Evolutionary conservation across 768 basidiomycete species (phyloP), one percentile per base, ranked within the genome.

Genomic region (Glaciozyma antarctica): DNA sequence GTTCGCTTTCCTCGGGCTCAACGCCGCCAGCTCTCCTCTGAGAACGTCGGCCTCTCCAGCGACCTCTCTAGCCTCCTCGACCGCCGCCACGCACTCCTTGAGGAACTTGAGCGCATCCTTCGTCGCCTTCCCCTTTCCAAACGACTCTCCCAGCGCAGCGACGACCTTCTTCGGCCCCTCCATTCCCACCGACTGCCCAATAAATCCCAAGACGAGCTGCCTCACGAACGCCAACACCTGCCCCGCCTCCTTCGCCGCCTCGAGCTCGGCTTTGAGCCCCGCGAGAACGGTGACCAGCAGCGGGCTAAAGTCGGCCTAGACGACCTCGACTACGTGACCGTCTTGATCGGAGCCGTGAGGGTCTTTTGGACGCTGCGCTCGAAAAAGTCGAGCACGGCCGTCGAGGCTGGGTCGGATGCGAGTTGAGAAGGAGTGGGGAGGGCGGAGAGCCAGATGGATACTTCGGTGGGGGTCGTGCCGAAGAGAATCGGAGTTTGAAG

Each of bases 401-500:
- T 43, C 13, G 15, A 49, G 48, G 12, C 49, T 55, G 12, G 24
- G 28, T 43, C 56, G 15, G n/a, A 30, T 0, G 24, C 47, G 38
- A 34, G 9, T 22, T 30, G 28, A 13, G 41, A 15, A 60, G 64
- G n/a, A 48, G 43, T 76, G 0, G 89, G 87, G 0, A 93, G 76
- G 1, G 84, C 81, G 1, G 78, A 75, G 1, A 97, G 78, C 91
- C 91, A 95, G 5, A 87, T 77, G 0, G 79, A 76, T 1, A 88
- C 80, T 26, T 81, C 78, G 0, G 81, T 77, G 61, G 88, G 84
- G 72, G 87, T 86, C 70, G 88, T 86, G 77, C 66, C 66, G 68
- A 94, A 97, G 28, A 94, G 75, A 12, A 90, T 81, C 62, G 87
- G 88, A 12, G 81, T 78, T 0, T 82, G 81, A 2, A 98, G 82